phyloP scores from a whole-genome alignment of 176 grass and related monocot species.

The Chrysopogon serrulatus region DNA sequence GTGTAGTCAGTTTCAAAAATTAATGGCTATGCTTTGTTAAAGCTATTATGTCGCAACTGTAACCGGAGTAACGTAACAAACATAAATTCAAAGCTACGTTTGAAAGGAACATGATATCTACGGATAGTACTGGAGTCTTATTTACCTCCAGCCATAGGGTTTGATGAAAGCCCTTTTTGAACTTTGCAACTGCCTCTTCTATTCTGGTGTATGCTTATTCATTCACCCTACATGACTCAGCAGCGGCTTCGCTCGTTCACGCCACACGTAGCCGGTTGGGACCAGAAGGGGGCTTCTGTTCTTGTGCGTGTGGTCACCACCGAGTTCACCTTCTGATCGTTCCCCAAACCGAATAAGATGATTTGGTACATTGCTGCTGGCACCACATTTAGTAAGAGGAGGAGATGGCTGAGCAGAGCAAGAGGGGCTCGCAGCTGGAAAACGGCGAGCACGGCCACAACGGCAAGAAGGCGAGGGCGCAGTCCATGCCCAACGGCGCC shows the following conservation, averaged over 20 bases:
- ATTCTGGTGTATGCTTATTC: neutral
- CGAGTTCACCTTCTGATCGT: neutral
- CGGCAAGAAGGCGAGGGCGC: slow-evolving; percentile 5
- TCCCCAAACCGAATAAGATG: neutral
- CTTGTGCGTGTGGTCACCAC: neutral
- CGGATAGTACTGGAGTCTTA: no score
- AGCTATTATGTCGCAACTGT: no score
- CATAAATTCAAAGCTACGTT: no score
- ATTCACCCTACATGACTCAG: neutral
- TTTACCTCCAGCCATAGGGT: neutral
- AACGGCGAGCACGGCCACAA: neutral
- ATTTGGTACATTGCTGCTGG: neutral
- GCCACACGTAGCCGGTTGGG: neutral
- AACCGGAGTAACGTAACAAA: neutral
- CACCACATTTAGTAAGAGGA: neutral
- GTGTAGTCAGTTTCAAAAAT: no score
- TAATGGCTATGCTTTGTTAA: no score
- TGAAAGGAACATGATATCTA: neutral
- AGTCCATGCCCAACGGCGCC: neutral
- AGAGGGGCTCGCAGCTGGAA: neutral
- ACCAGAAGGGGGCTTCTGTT: neutral
- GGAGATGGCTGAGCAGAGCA: neutral
- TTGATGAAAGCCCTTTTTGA: neutral
- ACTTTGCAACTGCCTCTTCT: neutral
- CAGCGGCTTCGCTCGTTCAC: neutral